Base-by-base conservation (phyloP, 2,329 filamentous ascomycete species). In the Fusarium poae region DNA sequence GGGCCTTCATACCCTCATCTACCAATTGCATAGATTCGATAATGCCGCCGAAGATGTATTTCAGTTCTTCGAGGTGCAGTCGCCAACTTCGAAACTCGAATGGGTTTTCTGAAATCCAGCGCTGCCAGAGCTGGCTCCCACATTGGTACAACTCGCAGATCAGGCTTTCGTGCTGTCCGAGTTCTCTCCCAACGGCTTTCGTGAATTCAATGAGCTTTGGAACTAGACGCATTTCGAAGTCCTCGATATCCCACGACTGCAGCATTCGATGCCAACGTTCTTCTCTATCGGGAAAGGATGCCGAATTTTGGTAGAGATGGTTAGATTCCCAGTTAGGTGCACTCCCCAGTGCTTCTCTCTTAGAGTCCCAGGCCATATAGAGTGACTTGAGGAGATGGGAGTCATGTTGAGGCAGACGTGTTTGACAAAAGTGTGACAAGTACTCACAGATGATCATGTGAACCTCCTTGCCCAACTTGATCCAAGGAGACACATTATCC, bases 131-230 rank as follows among this genome's bases (percentile, higher is more conserved):
- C 5, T 45, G 8, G 12, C 45, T 35, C 4, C 68, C 60, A 18
- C 67, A 43, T 15, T 66, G 50, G 23, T 76, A 74, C 20, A 74
- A 21, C 45, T 76, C 72, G 30, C 65, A 72, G 8, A 75, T 43
- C 50, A 72, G 60, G 43, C 51, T 67, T 45, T 76, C 73, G 3
- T 69, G 53, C 10, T 65, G 54, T 25, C 46, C 43, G 25, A 67
- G 54, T 53, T 76, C 74, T 21, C 57, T 50, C 34, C 65, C 46
- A 9, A 75, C 32, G 11, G 30, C 8, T 12, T 29, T 18, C 6
- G 51, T 21, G 18, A 75, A 42, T 13, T 73, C 60, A 37, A 69
- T 64, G 12, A 75, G 49, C n/a, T n/a, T 68, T 12, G 51, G 43
- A 11, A 63, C 13, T 15, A 76, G 44, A 16, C 74, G 67, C 2